Evolutionary conservation across 129 eudicot species (phyloP), one percentile per base, ranked within the genome.

Genomic region (Flaveria trinervia): DNA sequence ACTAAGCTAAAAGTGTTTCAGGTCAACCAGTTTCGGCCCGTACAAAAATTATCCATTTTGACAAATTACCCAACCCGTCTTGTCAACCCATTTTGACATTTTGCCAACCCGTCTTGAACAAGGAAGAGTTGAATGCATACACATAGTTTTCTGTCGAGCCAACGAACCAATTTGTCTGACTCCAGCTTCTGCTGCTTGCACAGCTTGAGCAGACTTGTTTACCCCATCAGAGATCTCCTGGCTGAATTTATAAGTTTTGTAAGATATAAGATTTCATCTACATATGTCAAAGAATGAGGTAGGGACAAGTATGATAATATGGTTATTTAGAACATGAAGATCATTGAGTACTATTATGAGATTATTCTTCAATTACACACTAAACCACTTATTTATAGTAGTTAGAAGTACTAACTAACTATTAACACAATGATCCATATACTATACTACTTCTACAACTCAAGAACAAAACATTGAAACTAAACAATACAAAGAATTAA

Each of bases 161-260:
- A 80, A 70, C 51, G 98, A 84, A 48, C 98, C 90, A 18, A 92
- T 86, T 84, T 90, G 90, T 30, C 86, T 81, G 39, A 90, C 82
- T 82, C 98, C 98, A 75, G 93, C 88, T 83, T 90, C 88, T 66
- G 96, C 98, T 65, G 93, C 98, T 82, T 92, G 96, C 79, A 92
- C 90, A 44, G 85, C 96, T 85, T 92, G 93, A 61, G 94, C 89
- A 50, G 96, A 89, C 86, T 92, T 92, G 80, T 23, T 84, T 48
- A 92, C 84, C 51, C 96, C 98, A 50, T 92, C 96, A 71, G 98
- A 74, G 68, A 92, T 92, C 85, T 92, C 98, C 17, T 90, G 96
- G 90, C 98, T 92, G 84, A 75, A 59, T 48, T 73, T 48, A 52
- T 76, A 41, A 65, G 18, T 33, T 33, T 61, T 25, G 28, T 25